phyloP scores from a whole-genome alignment of 2,329 filamentous ascomycete genomes.

The Microthyrium microscopicum region DNA sequence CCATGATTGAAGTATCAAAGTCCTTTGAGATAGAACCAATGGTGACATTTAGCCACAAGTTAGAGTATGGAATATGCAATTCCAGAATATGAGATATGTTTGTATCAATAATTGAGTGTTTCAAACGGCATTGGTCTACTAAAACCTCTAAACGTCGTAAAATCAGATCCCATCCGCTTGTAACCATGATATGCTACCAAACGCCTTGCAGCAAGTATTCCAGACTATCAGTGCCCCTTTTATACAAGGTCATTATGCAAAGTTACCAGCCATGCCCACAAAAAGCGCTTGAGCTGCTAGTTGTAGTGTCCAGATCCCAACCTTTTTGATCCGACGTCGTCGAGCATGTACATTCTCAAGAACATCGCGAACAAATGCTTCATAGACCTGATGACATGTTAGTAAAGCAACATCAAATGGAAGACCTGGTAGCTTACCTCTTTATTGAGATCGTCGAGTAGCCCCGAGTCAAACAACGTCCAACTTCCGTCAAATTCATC shows the following conservation, averaged over 20 bases:
- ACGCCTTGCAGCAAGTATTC: too few relatives aligned
- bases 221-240: not conserved
- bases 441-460: constrained; percentile 84
- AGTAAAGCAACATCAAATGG: not conserved
- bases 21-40: too few relatives aligned
- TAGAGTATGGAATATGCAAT: too few relatives aligned
- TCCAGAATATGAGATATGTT: too few relatives aligned
- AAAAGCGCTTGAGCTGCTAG: constrained; percentile 86
- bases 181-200: too few relatives aligned
- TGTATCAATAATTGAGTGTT: too few relatives aligned
- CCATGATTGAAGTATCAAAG: too few relatives aligned
- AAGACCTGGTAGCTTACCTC: constrained; percentile 52
- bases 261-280: constrained; percentile 81
- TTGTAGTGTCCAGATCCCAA: constrained; percentile 89
- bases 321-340: constrained; percentile 78
- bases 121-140: too few relatives aligned
- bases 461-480: constrained; percentile 82
- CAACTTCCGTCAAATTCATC: constrained; percentile 89
- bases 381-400: constrained; percentile 46
- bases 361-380: constrained; percentile 83
- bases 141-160: too few relatives aligned
- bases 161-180: too few relatives aligned
- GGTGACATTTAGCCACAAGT: too few relatives aligned
- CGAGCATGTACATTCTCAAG: constrained; percentile 79
- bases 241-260: constrained; percentile 30